Conservation (phyloP, 345 rosid genomes). For the Aquilaria sinensis region DNA sequence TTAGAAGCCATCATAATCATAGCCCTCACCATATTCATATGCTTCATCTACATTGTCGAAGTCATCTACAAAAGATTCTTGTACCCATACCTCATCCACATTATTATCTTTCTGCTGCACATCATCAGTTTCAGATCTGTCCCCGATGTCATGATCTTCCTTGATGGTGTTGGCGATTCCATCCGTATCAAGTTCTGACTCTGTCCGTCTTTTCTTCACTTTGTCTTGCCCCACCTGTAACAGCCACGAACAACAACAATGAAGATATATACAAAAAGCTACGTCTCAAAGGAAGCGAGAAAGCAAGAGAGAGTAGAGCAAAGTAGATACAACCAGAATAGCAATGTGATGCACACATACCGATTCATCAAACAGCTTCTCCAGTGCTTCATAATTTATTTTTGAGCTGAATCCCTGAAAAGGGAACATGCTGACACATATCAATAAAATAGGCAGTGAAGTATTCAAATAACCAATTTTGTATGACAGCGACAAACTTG, state of each 20-base stretch:
- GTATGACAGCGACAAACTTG: no score
- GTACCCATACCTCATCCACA: slow-evolving; percentile 6
- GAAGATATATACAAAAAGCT: not conserved
- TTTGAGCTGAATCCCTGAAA: slow-evolving; percentile 64
- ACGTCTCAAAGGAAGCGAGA: not conserved
- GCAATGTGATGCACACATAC: slow-evolving; percentile 28
- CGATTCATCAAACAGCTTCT: slow-evolving; percentile 56
- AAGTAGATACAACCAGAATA: not conserved
- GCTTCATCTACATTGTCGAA: slow-evolving; percentile 22
- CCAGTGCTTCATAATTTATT: slow-evolving; percentile 64
- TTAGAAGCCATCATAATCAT: slow-evolving; percentile 18
- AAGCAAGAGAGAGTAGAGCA: slow-evolving; percentile 1
- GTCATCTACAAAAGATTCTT: slow-evolving; percentile 12
- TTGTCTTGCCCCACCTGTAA: slow-evolving; percentile 17
- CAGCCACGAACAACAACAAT: not conserved
- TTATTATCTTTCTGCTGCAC: not conserved
- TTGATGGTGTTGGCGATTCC: slow-evolving; percentile 7
- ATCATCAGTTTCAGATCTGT: not conserved
- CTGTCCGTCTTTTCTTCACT: slow-evolving; percentile 29
- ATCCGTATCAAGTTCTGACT: slow-evolving; percentile 18
- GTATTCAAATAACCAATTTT: not conserved
- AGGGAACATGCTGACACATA: slow-evolving; percentile 8
- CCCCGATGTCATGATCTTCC: slow-evolving; percentile 13
- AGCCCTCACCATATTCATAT: slow-evolving; percentile 16
- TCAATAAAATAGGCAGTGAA: not conserved